Percentiles rank a stretch among this genome's conserved stretches.
Evolutionary conservation across 2,329 filamentous ascomycete species (phyloP).

Genomic region (Venturia oleaginea): DNA sequence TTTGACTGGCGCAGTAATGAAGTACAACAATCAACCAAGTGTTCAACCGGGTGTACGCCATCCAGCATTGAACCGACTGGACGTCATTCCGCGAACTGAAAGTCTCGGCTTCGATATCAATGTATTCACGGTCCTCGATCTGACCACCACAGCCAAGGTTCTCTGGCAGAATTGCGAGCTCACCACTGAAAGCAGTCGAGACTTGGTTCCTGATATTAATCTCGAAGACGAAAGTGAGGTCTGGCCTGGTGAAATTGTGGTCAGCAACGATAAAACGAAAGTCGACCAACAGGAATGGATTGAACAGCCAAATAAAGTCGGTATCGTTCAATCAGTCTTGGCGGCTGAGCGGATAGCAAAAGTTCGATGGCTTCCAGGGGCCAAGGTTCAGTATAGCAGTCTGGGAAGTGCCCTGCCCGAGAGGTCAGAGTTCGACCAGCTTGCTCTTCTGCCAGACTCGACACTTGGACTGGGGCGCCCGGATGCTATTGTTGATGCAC

Average conservation of each 20-base stretch:
- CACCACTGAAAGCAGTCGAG: conserved; percentile 36
- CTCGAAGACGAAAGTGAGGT: conserved; percentile 47
- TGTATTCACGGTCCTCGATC: conserved; percentile 43
- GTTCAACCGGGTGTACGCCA: background rate
- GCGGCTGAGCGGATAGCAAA: conserved; percentile 46
- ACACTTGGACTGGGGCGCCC: conserved; percentile 8
- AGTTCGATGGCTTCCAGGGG: conserved; percentile 44
- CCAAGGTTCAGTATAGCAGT: conserved; percentile 26
- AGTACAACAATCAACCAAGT: conserved; percentile 34
- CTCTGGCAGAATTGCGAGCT: conserved; percentile 51
- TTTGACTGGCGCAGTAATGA: conserved; percentile 38
- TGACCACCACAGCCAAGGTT: conserved; percentile 42
- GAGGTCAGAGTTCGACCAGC: background rate
- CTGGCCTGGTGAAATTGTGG: conserved; percentile 48
- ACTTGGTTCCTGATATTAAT: conserved; percentile 41
- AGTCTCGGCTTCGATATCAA: conserved; percentile 51
- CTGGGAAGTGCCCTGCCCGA: conserved; percentile 12
- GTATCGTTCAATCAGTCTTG: conserved; percentile 48
- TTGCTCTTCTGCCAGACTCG: conserved; percentile 12
- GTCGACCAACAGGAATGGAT: conserved; percentile 22
- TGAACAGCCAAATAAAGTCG: conserved; percentile 40
- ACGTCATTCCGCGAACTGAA: conserved; percentile 36
- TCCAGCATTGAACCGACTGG: conserved; percentile 10
- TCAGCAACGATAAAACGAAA: conserved; percentile 33
- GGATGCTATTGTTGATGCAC: background rate